These are phyloP conservation scores for Harringtonia lauricola DNA, from an alignment of 2,329 filamentous ascomycete genomes.

Conservation along the genomic window DNA sequence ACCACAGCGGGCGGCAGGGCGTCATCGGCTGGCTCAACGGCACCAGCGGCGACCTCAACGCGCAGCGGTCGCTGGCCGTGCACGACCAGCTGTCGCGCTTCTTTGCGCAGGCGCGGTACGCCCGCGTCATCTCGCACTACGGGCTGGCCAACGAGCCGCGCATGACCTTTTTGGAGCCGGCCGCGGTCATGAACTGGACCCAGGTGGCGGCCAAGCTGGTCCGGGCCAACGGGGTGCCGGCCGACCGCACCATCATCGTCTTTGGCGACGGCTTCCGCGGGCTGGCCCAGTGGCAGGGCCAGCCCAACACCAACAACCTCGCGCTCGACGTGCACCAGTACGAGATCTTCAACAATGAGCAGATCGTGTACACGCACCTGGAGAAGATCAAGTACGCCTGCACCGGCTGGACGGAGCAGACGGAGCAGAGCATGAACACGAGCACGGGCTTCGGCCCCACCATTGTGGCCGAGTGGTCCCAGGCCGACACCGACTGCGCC, in stretches of 20 bases:
- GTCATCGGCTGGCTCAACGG: conserved; percentile 82
- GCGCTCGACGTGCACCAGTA: conserved; percentile 98
- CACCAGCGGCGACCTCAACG: conserved; percentile 69
- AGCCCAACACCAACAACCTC: conserved; percentile 61
- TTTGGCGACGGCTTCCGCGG: conserved; percentile 96
- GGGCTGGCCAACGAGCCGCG: conserved; percentile 89
- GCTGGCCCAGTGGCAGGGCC: conserved; percentile 79
- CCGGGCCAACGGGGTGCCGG: conserved; percentile 65
- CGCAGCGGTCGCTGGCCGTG: conserved; percentile 71
- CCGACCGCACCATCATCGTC: conserved; percentile 52
- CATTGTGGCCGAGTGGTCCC: conserved; percentile 92
- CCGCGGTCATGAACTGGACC: conserved; percentile 71
- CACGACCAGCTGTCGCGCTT: conserved; percentile 82
- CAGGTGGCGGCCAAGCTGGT: conserved; percentile 60
- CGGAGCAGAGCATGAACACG: conserved; percentile 59
- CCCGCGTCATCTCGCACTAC: conserved; percentile 85
- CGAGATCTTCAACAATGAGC: conserved; percentile 89
- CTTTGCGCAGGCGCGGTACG: conserved; percentile 88
- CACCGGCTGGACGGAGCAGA: conserved; percentile 73
- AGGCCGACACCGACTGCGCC: conserved; percentile 94
- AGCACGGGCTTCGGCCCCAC: conserved; percentile 81
- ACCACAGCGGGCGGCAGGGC: conserved; percentile 81
- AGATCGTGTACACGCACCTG: conserved; percentile 71
- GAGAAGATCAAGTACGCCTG: conserved; percentile 84
- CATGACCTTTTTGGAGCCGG: conserved; percentile 61